Base-by-base conservation (phyloP, 352 stramenopile species). In the Globisporangium radiosum region DNA sequence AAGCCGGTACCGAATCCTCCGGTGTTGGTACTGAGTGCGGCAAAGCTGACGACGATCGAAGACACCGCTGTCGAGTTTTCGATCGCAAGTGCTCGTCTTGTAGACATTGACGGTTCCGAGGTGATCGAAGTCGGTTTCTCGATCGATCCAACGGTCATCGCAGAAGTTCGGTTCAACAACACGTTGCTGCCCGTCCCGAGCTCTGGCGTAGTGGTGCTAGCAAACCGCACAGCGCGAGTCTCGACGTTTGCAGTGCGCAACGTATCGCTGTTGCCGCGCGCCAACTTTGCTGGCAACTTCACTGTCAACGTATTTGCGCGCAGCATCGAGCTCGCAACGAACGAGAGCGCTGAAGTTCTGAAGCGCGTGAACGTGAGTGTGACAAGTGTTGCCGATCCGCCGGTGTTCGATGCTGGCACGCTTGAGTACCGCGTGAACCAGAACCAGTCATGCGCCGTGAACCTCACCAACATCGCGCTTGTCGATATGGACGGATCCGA, bases 91-190 rank as follows among this genome's bases (percentile, higher is more conserved):
- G 77, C 69, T 0, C 65, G 62, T 0, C 81, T 76, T 1, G 62
- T 76, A 0, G 77, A 87, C 25, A 40, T 25, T 8, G 77, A 83
- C 47, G 75, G 73, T 14, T 87, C 77, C 0, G 75, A 85, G 56
- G 60, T 69, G 5, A 73, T 87, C 36, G 74, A 87, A 52, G 49
- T 83, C 9, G 59, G 59, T 2, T 62, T 71, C 7, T 56, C 45
- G 10, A 68, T 81, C 40, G 61, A 78, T 25, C 69, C 75, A 3
- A 33, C 55, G 11, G 74, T 72, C 13, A 40, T 87, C 0, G 57
- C 60, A 5, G 49, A 52, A 17, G 63, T 85, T 38, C 56, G 48
- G 6, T 17, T 85, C 8, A 73, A 83, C 50, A 66, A 57, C 8
- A 52, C 73, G 4, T 33, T 62, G 1, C 44, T 68, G 7, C n/a